Base-by-base conservation (phyloP, 257 asterid genomes). In the Nicotiana benthamiana region DNA sequence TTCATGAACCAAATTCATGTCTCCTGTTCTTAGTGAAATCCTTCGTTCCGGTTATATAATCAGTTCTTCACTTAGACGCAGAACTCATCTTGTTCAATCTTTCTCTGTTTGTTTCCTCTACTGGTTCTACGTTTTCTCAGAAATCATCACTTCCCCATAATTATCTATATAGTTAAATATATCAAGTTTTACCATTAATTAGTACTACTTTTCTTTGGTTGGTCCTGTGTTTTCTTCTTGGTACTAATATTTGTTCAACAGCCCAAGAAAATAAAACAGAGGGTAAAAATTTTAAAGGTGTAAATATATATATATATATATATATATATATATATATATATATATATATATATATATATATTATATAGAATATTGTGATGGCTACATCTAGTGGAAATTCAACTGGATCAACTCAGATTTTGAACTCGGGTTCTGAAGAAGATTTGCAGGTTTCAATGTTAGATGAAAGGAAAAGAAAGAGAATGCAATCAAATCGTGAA, bases 111-210 rank as follows among this genome's bases (percentile, higher is more conserved):
- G 90, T 0, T 95, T 95, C 82, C 97, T 95, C 78, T 93, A 93
- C 89, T 93, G 99, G 99, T 95, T 95, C 86, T 93, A 93, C 86
- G 94, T 88, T 54, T 93, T 93, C 68, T 95, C 99, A 88, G 89
- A 82, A 88, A 28, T 46, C 53, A 24, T 75, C 48, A 10, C 26
- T 6, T 70, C 22, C 52, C n/a, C 63, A 18, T 17, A 13, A 28
- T 26, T 28, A 77, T 61, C 18, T 68, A 36, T 62, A 10, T 66
- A 65, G 12, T 40, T 22, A 9, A 43, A 8, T 60, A 32, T 80
- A 53, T 20, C 24, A 34, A 75, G n/a, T 36, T 16, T 70, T 61
- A 36, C 6, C 75, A 27, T 9, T 34, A 28, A 6, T 15, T 16
- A 7, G 46, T 40, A 40, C 9, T 40, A 40, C 9, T 8, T 51